Conservation (phyloP, 805 yeast genomes). For the Limtongozyma cylindracea region DNA sequence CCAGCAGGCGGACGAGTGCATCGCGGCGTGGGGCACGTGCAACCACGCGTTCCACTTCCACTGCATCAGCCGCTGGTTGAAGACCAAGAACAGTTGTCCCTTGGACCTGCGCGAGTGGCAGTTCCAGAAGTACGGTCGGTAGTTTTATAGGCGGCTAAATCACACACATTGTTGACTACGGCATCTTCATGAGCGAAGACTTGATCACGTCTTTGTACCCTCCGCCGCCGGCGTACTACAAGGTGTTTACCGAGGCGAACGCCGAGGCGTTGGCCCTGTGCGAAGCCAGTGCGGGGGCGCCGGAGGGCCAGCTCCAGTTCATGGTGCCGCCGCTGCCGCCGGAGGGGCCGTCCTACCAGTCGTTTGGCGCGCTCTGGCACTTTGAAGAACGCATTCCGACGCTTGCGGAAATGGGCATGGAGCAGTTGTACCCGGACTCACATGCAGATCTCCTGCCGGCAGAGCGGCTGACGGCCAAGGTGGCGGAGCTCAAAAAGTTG, state of each 20-base stretch:
- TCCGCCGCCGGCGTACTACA: conserved; percentile 74
- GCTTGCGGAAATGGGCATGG: conserved; percentile 51
- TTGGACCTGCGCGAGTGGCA: conserved; percentile 84
- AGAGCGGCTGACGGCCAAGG: too few species aligned
- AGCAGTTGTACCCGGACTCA: conserved; percentile 32
- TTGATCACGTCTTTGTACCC: conserved; percentile 58
- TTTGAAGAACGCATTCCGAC: conserved; percentile 54
- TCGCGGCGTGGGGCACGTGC: conserved; percentile 93
- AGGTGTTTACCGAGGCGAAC: conserved; percentile 50
- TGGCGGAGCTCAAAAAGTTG: conserved; percentile 55
- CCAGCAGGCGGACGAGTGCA: conserved; percentile 36
- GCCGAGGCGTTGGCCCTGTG: conserved; percentile 13
- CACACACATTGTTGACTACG: too few species aligned
- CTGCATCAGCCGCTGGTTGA: conserved; percentile 88
- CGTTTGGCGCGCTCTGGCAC: conserved; percentile 85
- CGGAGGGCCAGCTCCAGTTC: conserved; percentile 22
- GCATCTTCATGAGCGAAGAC: conserved; percentile 6
- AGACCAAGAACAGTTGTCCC: conserved; percentile 91
- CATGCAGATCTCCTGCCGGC: too few species aligned
- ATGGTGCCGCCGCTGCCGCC: conserved; percentile 45
- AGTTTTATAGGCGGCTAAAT: too few species aligned
- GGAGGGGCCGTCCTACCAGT: conserved; percentile 38
- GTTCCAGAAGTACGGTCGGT: conserved; percentile 43
- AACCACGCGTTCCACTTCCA: conserved; percentile 97
- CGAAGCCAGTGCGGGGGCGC: conserved; percentile 1